phyloP scores from a whole-genome alignment of 148 eudicot genomes.

The Fagopyrum esculentum region DNA sequence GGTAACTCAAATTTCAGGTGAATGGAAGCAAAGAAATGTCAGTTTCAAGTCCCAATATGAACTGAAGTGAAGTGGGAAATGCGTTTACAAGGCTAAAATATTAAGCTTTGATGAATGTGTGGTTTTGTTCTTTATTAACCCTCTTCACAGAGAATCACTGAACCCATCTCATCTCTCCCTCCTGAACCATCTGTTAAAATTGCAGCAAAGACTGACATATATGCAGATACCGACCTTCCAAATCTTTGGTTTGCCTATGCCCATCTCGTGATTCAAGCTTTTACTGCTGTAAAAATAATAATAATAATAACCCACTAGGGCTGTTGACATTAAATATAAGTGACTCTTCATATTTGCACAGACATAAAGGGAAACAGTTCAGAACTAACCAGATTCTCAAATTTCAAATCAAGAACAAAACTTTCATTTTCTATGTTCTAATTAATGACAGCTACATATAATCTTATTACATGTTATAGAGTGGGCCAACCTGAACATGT shows the following conservation, averaged over 20 bases:
- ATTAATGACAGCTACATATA: no score
- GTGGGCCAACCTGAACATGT: background rate
- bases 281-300: background rate
- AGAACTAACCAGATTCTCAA: background rate
- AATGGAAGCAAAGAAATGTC: slow-evolving; percentile 6
- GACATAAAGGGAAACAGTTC: background rate
- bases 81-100: background rate
- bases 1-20: background rate
- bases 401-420: no score
- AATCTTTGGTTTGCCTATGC: background rate
- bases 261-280: background rate
- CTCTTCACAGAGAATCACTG: background rate
- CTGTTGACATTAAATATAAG: background rate
- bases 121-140: background rate
- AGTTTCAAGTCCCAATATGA: slow-evolving; percentile 4
- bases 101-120: background rate
- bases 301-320: slow-evolving; percentile 4
- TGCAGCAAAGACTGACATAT: background rate
- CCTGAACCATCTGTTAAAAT: background rate
- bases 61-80: background rate
- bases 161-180: background rate
- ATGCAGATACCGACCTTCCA: background rate
- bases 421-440: no score
- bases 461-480: no score
- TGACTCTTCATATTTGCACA: background rate